phyloP scores from a whole-genome alignment of 441 rosid species.

The Arabidopsis hybrid region DNA sequence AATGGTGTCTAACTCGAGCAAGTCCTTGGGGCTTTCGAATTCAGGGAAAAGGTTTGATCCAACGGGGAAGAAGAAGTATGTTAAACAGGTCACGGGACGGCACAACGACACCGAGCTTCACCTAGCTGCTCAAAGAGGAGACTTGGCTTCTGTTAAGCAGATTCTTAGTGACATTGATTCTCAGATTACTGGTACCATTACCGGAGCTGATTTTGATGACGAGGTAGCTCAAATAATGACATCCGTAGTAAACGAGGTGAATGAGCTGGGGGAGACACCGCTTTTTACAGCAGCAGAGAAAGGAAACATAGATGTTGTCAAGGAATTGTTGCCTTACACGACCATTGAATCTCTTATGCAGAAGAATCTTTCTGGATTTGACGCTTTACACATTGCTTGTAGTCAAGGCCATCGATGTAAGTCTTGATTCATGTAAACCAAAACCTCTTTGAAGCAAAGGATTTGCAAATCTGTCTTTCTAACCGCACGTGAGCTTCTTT shows the following conservation, averaged over 20 bases:
- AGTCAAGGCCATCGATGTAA: constrained; percentile 85
- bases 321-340: constrained; percentile 67
- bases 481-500: constrained; percentile 5
- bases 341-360: constrained; percentile 60
- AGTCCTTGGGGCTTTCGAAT: constrained; percentile 66
- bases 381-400: constrained; percentile 85
- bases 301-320: constrained; percentile 82
- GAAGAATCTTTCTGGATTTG: constrained; percentile 75
- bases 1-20: constrained; percentile 65
- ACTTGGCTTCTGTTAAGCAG: constrained; percentile 61
- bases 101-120: constrained; percentile 96
- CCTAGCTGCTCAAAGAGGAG: constrained; percentile 84
- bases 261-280: constrained; percentile 91
- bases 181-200: constrained; percentile 66
- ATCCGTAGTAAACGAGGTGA: constrained; percentile 82
- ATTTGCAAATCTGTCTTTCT: background rate
- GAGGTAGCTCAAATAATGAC: constrained; percentile 79
- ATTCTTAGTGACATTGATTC: constrained; percentile 78
- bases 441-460: background rate
- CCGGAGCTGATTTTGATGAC: constrained; percentile 78
- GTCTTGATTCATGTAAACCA: background rate
- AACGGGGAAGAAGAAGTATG: constrained; percentile 73
- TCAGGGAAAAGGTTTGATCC: constrained; percentile 82
- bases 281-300: constrained; percentile 81
- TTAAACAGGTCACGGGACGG: constrained; percentile 93